Conservation (phyloP, 805 yeast genomes). For the Kodamaea laetipori region DNA sequence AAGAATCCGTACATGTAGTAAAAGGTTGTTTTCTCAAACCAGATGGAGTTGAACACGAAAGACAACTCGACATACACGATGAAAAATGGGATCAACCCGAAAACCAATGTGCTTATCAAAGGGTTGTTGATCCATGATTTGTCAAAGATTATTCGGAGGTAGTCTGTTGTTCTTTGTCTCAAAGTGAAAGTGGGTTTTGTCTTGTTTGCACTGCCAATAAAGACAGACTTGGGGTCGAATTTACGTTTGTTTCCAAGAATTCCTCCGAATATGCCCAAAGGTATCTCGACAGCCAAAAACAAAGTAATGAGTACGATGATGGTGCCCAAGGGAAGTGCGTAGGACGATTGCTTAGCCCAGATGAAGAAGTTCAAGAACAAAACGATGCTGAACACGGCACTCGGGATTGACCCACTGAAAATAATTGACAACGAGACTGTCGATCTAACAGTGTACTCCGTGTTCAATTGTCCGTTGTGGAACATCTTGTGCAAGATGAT, state of each 20-base stretch:
- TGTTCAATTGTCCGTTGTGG: conserved; percentile 40
- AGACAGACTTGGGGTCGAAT: conserved; percentile 26
- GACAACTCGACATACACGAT: conserved; percentile 78
- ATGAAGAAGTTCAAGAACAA: conserved; percentile 65
- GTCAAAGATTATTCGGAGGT: conserved; percentile 8
- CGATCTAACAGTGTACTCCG: conserved; percentile 18
- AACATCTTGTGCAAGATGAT: conserved; percentile 62
- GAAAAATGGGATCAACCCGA: conserved; percentile 78
- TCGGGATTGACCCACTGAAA: conserved; percentile 46
- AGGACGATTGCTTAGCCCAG: conserved; percentile 75
- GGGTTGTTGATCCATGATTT: conserved; percentile 27
- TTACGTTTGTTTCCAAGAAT: conserved; percentile 43
- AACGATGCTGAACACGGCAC: conserved; percentile 50
- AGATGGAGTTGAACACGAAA: conserved; percentile 71
- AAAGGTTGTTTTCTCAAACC: conserved; percentile 78
- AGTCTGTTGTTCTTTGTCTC: conserved; percentile 9
- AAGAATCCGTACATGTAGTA: conserved; percentile 82
- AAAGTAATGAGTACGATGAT: conserved; percentile 58
- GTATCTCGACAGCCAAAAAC: conserved; percentile 69
- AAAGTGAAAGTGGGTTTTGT: conserved; percentile 7
- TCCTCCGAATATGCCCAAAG: conserved; percentile 77
- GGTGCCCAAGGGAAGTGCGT: conserved; percentile 79
- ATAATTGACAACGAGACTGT: conserved; percentile 24
- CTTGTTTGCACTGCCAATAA: conserved; percentile 9
- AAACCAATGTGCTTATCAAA: conserved; percentile 39